Evolutionary conservation across 2,329 filamentous ascomycete genomes (phyloP).

Genomic region (Akanthomyces dipterigenus): DNA sequence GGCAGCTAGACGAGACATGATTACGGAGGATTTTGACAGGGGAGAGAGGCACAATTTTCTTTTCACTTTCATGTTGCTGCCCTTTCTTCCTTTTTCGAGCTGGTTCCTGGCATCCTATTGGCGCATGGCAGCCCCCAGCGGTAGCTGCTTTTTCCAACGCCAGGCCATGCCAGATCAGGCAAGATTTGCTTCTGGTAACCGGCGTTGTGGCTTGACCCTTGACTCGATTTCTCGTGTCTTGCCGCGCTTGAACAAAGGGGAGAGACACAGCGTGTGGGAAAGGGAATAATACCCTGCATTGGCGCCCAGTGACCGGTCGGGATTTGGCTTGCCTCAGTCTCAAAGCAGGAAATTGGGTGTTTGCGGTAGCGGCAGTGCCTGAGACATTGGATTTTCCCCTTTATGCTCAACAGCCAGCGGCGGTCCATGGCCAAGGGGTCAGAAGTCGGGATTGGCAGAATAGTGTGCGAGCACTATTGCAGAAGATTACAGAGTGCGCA

Average conservation of each 20-base stretch:
- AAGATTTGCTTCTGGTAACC: not conserved
- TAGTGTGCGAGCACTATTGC: no score
- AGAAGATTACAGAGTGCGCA: not conserved
- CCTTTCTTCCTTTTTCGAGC: not conserved
- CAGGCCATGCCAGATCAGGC: not conserved
- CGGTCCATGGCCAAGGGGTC: no score
- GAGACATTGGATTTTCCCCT: constrained; percentile 1
- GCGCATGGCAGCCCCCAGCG: not conserved
- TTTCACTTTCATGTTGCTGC: not conserved
- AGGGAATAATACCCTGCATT: not conserved
- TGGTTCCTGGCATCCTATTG: not conserved
- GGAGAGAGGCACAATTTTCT: not conserved
- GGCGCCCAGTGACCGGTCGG: not conserved
- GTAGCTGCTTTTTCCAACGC: constrained; percentile 4
- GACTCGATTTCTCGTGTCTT: not conserved
- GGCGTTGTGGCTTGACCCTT: not conserved
- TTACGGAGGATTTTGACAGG: not conserved
- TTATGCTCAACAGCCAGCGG: not conserved
- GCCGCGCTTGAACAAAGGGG: not conserved
- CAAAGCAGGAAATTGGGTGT: constrained; percentile 2
- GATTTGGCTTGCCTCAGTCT: not conserved
- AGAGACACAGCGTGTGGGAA: not conserved
- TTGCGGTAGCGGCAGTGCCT: not conserved
- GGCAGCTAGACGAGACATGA: not conserved
- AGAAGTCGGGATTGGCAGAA: not conserved